Conservation (phyloP, 2,329 filamentous ascomycete genomes). For the Dactylellina parvicollis region DNA sequence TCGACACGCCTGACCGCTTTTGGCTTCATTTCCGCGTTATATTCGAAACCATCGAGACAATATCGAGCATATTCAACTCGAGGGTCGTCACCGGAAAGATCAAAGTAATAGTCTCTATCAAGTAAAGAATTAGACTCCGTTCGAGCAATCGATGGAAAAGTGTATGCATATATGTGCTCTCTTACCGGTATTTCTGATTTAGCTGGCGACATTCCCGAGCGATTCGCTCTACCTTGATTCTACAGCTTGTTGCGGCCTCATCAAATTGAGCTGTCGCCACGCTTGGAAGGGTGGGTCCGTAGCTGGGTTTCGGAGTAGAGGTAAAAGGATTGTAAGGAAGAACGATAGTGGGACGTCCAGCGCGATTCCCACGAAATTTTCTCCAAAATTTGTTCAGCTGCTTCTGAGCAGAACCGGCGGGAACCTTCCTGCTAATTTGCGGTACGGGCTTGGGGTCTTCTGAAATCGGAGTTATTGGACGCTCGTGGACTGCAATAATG, state of each 20-base stretch:
- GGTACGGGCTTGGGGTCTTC: conserved; percentile 20
- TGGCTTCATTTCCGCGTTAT: conserved; percentile 57
- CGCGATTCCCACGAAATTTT: conserved; percentile 32
- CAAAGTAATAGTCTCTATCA: conserved; percentile 69
- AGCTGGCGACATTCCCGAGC: conserved; percentile 74
- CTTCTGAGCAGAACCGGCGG: conserved; percentile 33
- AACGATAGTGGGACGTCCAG: conserved; percentile 39
- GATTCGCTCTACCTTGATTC: conserved; percentile 67
- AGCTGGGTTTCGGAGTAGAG: conserved; percentile 11
- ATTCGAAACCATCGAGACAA: conserved; percentile 66
- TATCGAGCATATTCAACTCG: conserved; percentile 60
- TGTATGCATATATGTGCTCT: neutral
- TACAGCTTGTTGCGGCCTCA: conserved; percentile 55
- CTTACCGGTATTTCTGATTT: conserved; percentile 79
- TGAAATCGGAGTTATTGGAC: neutral
- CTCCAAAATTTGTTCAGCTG: conserved; percentile 48
- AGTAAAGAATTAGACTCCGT: neutral
- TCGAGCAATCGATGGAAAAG: neutral
- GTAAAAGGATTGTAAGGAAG: conserved; percentile 37
- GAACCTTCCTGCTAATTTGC: conserved; percentile 35
- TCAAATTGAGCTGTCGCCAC: conserved; percentile 55
- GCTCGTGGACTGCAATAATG: neutral
- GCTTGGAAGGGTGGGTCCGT: conserved; percentile 33
- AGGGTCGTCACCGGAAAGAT: conserved; percentile 66
- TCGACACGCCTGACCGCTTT: conserved; percentile 54